Base-by-base conservation (phyloP, 768 basidiomycete genomes). In the Russula earlei region DNA sequence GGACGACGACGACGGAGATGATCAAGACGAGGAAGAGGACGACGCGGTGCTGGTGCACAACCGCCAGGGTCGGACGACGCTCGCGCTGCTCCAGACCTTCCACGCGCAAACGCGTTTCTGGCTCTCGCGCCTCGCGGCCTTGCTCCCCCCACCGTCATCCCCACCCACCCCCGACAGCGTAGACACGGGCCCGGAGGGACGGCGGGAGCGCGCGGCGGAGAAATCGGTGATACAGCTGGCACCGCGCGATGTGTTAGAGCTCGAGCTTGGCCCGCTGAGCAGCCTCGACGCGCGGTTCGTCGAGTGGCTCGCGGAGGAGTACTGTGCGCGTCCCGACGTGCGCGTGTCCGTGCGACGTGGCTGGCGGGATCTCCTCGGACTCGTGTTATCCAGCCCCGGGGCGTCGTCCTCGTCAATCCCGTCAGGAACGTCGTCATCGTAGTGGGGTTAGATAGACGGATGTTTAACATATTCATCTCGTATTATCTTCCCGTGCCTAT, bases 211-310 rank as follows among this genome's bases (percentile, higher is more conserved):
- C 3, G 41, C 4, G 24, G 52, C 15, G 5, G 45, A n/a, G 55
- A 75, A 31, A 31, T 5, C 1, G 69, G 48, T 43, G 8, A 22
- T 38, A 14, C 53, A 43, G 29, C 25, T 36, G 10, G 57, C 49
- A 12, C 47, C 58, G 34, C 65, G 63, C 19, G 66, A 58, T 31
- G 67, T 77, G 41, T 80, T 75, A 62, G 72, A 79, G 14, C 82
- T 91, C 45, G 86, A 86, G 65, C 76, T 91, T 0, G 84, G 87
- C 1, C 83, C 87, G 7, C 69, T 88, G 55, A 91, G 88, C 64
- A 70, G 73, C 5, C 65, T 83, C 45, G 89, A 91, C 59, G 82
- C 76, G n/a, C 74, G 72, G 41, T 91, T 90, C 65, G 70, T 90
- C 33, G 86, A 88, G 66, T 91, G 87, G 86, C 71, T 92, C 17